phyloP scores from a whole-genome alignment of 345 rosid species.

The Kandelia obovata region DNA sequence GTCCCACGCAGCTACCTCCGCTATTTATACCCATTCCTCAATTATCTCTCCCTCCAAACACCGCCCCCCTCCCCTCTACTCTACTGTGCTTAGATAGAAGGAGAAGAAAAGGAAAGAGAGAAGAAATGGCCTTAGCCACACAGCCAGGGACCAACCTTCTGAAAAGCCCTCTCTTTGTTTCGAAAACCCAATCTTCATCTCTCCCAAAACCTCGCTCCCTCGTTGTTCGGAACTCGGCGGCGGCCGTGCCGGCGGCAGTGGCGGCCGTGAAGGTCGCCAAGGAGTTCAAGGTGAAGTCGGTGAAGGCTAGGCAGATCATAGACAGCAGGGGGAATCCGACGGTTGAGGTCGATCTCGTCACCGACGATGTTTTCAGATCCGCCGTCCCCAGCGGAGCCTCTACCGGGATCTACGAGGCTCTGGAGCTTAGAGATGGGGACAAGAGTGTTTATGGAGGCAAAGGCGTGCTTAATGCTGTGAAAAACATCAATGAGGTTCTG shows the following conservation, averaged over 20 bases:
- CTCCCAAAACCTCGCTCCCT: constrained; percentile 33
- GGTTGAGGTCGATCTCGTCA: constrained; percentile 90
- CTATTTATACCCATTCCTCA: background rate
- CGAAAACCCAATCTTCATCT: constrained; percentile 24
- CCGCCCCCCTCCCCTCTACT: background rate
- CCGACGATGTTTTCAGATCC: constrained; percentile 74
- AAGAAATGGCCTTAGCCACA: constrained; percentile 49
- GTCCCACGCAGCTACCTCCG: constrained; percentile 2
- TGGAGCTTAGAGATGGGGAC: constrained; percentile 93
- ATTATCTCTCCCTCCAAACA: background rate
- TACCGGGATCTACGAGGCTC: constrained; percentile 94
- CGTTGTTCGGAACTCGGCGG: constrained; percentile 51
- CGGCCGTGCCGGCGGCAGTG: constrained; percentile 31
- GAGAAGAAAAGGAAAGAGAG: background rate
- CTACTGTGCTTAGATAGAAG: background rate
- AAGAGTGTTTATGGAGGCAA: constrained; percentile 81
- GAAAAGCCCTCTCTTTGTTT: constrained; percentile 32
- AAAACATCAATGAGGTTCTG: constrained; percentile 64
- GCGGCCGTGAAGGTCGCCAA: constrained; percentile 15
- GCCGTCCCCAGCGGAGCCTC: constrained; percentile 99
- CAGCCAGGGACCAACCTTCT: constrained; percentile 33
- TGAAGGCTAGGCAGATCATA: constrained; percentile 94
- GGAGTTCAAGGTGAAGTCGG: constrained; percentile 61
- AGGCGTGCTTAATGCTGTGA: constrained; percentile 79
- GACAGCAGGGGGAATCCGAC: constrained; percentile 99